Base-by-base conservation (phyloP, 805 yeast species). In the Maudiozyma barnettii region DNA sequence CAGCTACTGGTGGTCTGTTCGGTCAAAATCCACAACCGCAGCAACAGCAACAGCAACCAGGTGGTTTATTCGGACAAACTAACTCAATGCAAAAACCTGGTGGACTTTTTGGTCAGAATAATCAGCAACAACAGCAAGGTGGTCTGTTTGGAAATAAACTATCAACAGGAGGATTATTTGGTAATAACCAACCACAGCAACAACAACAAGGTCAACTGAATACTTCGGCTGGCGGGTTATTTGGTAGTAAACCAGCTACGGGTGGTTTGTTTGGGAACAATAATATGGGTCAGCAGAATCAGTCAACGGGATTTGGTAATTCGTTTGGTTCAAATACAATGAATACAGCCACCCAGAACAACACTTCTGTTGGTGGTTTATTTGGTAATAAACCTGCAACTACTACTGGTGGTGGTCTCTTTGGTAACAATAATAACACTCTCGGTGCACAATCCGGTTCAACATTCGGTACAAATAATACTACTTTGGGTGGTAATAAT, bases 321-420 rank as follows among this genome's bases (percentile, higher is more conserved):
- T n/a, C 54, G 3, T 40, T 40, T 13, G 43, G 43, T 16, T 19
- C 20, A 13, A 41, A 29, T 12, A 30, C 44, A 5, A 42, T 18
- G 30, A 18, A 30, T 1, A 19, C 19, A 29, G 14, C 10, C 18
- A 37, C 40, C 4, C 40, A 37, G 19, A 19, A 6, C 6, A 41
- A 29, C 16, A 39, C 50, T n/a, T 33, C 46, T 8, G n/a, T n/a
- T n/a, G 51, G 54, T 23, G 54, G 58, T 49, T 54, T 73, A 20
- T 72, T 73, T 57, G 76, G 76, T 16, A 48, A 54, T 30, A 37
- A 47, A 18, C 52, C 45, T 9, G 10, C 29, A 19, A 12, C 26
- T 1, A n/a, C 49, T 10, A 45, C 61, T 37, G 66, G 67, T 29
- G 75, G 76, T 1, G 36, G 36, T 13, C 47, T 72, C 42, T 72